phyloP scores from a whole-genome alignment of 73 alveolate species.

The Symbiodinium natans region DNA sequence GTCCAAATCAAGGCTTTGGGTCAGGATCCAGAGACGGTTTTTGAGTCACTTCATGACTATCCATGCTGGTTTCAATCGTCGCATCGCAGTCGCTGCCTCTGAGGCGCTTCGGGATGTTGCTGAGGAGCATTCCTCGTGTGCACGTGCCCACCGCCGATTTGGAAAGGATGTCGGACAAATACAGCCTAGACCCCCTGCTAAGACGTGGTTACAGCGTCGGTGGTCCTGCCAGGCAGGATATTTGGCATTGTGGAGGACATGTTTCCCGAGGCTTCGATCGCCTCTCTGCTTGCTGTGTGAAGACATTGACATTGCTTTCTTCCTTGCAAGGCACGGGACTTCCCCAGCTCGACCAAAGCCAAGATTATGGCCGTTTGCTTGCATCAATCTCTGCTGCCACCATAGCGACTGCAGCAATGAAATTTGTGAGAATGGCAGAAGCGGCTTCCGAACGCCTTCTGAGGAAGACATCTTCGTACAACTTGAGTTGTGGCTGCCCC shows the following conservation, averaged over 20 bases:
- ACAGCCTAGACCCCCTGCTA: neutral
- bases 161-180: neutral
- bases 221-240: neutral
- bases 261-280: constrained; percentile 38
- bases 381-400: neutral
- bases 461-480: neutral
- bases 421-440: no score
- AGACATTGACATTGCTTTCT: neutral
- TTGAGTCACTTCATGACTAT: no score
- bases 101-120: constrained; percentile 69
- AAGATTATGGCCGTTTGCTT: neutral
- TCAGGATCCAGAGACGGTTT: neutral
- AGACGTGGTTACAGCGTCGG: neutral
- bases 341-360: neutral
- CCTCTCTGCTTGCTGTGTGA: neutral
- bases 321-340: neutral
- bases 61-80: neutral
- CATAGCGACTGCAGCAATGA: no score
- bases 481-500: neutral
- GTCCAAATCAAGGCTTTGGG: neutral
- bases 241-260: constrained; percentile 1
- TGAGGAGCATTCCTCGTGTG: constrained; percentile 21
- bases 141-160: neutral
- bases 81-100: no score
- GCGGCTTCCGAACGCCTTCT: neutral